Base-by-base conservation (phyloP, 176 grass and related monocot genomes). In the Pontederia crassipes region DNA sequence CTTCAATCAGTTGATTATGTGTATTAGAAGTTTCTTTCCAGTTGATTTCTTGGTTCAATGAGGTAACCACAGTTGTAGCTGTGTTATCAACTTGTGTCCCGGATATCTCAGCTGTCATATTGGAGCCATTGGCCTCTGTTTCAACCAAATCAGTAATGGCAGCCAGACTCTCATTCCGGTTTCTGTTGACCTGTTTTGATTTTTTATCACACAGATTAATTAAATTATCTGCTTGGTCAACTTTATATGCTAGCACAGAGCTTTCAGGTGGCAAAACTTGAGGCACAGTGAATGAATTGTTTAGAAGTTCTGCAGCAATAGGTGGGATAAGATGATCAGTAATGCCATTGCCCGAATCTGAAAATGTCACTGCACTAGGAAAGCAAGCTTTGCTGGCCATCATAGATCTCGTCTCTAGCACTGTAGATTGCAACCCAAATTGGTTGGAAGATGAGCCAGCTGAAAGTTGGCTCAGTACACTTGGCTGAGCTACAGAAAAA, bases 21-120 rank as follows among this genome's bases (percentile, higher is more conserved):
- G 14, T 4, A 32, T 4, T 72, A 72, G 24, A 45, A 54, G 59
- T 78, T 50, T 65, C 60, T 49, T 40, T 29, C 12, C 16, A 15
- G 67, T 26, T 51, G 20, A 12, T 54, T 46, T 8, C 55, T 79
- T 48, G 48, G 13, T 13, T 58, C 26, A 27, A 5, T 56, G 54
- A 51, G 45, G 52, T 66, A 45, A 58, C 18, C 8, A 6, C 9
- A 12, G 49, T 58, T 52, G 57, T 46, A 70, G 28, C 28, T 27
- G 71, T 49, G 58, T 82, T 69, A 45, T 46, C 68, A 57, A 61
- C 59, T 70, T 29, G 58, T 66, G 59, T 62, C 55, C 71, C 76
- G 8, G 72, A 15, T 20, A 77, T 59, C 35, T 72, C 62, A 59
- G 60, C 59, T n/a, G 67, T 46, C 61, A 53, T 54, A 62, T 52